Evolutionary conservation across 192 early-diverging fungal genomes (phyloP), one percentile per base, ranked within the genome.

Genomic region (Backusella tuberculispora): DNA sequence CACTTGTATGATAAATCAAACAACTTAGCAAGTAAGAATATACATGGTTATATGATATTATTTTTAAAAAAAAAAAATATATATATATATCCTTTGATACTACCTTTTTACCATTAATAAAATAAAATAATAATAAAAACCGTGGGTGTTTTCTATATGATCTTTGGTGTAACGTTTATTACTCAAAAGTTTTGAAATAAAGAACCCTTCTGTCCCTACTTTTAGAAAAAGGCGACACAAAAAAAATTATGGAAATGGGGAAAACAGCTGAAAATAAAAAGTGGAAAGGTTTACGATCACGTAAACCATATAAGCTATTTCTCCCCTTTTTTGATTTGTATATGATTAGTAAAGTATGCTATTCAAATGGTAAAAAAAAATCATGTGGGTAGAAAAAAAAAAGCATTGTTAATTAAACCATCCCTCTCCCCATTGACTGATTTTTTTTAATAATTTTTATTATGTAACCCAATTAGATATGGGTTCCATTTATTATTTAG

Each of bases 161-260:
- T 60, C 10, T 60, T 24, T 60, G 13, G 53, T 60, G 53, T 60
- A 60, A 60, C 53, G 29, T 34, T 34, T 60, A 53, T 21, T 60
- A 1, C 7, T 26, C 17, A 9, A 60, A 4, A 5, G 26, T 60
- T 60, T 60, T 19, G 26, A 60, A 60, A 60, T 10, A 60, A 60
- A 43, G 10, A 60, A 60, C 53, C 53, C 53, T 60, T 60, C 26
- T 60, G 53, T 60, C 53, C 53, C 53, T 60, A 60, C 53, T 60
- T 60, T 60, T 60, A 17, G 53, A 13, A 8, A 60, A 60, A 24
- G 53, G 53, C 19, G 19, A 60, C 53, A 60, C 53, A 60, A 60
- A 60, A n/a, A 24, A 60, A 26, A 60, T 60, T 24, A 60, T 60
- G 53, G 53, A 19, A 60, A 60, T 60, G 53, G 53, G 53, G 53